Percentiles rank a stretch among this genome's conserved stretches.
Evolutionary conservation across 2,329 filamentous ascomycete species (phyloP).

Genomic region (Furcasterigmium sp.): DNA sequence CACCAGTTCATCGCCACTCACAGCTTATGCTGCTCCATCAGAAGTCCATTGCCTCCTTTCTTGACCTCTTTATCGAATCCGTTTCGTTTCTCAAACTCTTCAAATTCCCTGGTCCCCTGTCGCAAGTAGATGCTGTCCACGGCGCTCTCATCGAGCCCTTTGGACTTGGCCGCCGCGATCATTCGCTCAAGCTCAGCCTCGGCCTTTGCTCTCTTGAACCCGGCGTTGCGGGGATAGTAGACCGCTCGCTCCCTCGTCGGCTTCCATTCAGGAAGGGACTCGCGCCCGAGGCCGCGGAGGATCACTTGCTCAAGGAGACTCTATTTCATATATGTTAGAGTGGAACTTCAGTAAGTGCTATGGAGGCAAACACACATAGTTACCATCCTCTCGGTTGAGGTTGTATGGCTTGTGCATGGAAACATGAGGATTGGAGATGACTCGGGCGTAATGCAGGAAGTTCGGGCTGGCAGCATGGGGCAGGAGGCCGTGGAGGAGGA

Average conservation of each 20-base stretch:
- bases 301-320: conserved; percentile 6
- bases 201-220: conserved; percentile 6
- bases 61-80: no score
- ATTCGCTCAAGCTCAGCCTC: conserved; percentile 5
- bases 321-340: neutral
- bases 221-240: conserved; percentile 7
- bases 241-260: conserved; percentile 5
- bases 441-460: conserved; percentile 7
- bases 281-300: conserved; percentile 2
- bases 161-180: conserved; percentile 3
- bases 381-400: conserved; percentile 4
- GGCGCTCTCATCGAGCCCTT: conserved; percentile 5
- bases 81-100: no score
- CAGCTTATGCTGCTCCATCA: no score
- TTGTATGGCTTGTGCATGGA: conserved; percentile 4
- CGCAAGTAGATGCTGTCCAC: conserved; percentile 6
- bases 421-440: conserved; percentile 7
- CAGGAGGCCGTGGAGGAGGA: conserved; percentile 6
- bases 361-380: conserved; percentile 4
- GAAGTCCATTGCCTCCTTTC: no score
- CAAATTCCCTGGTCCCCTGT: no score
- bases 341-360: neutral
- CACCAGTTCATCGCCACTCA: no score
- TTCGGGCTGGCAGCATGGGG: conserved; percentile 6
- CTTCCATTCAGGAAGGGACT: conserved; percentile 5